These are phyloP conservation scores for Ophiostoma himal-ulmi DNA, from an alignment of 2,329 filamentous ascomycete species.

Conservation along the genomic window DNA sequence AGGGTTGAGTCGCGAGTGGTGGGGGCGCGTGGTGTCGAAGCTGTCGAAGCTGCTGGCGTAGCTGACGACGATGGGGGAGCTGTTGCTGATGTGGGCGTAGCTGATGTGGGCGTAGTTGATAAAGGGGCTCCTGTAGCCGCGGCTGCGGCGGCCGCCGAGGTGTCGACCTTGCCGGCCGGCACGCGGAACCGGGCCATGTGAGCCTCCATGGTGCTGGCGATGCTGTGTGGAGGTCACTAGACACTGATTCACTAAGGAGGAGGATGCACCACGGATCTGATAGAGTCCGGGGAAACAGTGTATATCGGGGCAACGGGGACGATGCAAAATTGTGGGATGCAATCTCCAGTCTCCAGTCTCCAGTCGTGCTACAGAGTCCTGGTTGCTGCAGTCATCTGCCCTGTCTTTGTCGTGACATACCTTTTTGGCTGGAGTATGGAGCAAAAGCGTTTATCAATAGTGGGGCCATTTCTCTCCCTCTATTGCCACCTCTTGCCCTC, in stretches of 20 bases:
- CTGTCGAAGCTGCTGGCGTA: neutral
- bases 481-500: neutral
- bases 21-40: neutral
- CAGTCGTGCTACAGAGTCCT: conserved; percentile 2
- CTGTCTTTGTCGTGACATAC: neutral
- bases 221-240: neutral
- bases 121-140: neutral
- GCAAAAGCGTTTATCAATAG: conserved; percentile 2
- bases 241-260: neutral
- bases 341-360: neutral
- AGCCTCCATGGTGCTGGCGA: neutral
- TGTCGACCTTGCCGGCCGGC: conserved; percentile 2
- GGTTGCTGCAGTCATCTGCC: neutral
- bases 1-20: neutral
- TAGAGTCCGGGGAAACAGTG: neutral
- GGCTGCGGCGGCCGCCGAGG: neutral
- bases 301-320: neutral
- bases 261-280: neutral
- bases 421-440: conserved; percentile 7
- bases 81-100: neutral
- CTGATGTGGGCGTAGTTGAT: neutral
- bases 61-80: neutral
- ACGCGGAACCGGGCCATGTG: conserved; percentile 16
- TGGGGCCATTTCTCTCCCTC: neutral
- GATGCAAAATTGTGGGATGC: conserved; percentile 4